phyloP scores from a whole-genome alignment of 345 rosid genomes.

The Gossypium arboreum region DNA sequence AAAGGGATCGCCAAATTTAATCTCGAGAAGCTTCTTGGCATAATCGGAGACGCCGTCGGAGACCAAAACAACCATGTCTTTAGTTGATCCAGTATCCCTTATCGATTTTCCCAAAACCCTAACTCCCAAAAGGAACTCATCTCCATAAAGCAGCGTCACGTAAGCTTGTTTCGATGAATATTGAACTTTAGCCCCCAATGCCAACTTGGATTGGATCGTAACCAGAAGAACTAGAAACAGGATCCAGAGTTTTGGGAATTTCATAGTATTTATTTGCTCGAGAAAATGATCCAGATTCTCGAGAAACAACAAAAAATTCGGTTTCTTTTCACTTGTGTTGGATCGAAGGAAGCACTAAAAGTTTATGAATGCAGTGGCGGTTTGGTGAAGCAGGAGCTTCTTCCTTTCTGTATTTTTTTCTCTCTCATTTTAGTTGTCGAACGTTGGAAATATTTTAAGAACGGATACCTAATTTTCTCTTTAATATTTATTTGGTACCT shows the following conservation, averaged over 20 bases:
- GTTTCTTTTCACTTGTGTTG: background rate
- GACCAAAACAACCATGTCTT: slow-evolving; percentile 85
- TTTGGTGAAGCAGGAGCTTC: background rate
- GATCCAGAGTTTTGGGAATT: slow-evolving; percentile 29
- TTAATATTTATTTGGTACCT: no score
- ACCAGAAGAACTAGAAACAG: slow-evolving; percentile 26
- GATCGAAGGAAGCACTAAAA: background rate
- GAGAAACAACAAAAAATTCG: slow-evolving; percentile 14
- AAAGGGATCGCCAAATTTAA: background rate
- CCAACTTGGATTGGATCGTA: slow-evolving; percentile 29
- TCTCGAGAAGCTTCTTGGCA: slow-evolving; percentile 65
- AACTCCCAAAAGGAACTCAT: slow-evolving; percentile 91
- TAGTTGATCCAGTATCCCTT: slow-evolving; percentile 67
- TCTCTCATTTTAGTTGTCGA: no score
- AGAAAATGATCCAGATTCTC: slow-evolving; percentile 23
- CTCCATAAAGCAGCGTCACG: slow-evolving; percentile 84
- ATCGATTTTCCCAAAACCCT: slow-evolving; percentile 92
- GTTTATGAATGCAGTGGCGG: background rate
- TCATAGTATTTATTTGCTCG: slow-evolving; percentile 35
- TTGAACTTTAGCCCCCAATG: slow-evolving; percentile 31
- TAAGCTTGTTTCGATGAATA: slow-evolving; percentile 54
- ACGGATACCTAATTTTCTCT: no score
- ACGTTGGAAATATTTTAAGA: no score
- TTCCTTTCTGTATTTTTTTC: background rate
- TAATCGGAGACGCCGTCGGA: slow-evolving; percentile 89